Conservation (phyloP, 2,329 filamentous ascomycete genomes). For the Metarhizium anisopliae region DNA sequence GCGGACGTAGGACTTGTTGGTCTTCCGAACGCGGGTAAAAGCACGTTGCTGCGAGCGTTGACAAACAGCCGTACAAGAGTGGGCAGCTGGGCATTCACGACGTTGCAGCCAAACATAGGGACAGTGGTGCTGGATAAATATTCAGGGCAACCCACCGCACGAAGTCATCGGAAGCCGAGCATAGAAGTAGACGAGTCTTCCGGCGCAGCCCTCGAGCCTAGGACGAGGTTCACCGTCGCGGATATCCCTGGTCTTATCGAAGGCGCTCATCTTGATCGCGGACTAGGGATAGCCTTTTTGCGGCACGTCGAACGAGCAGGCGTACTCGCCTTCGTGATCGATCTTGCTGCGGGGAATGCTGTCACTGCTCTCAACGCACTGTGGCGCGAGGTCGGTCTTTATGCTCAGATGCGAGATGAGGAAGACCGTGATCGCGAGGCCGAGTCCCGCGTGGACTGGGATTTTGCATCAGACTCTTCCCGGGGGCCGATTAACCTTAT, state of each 20-base stretch:
- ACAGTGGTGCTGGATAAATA: conserved; percentile 89
- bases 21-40: conserved; percentile 92
- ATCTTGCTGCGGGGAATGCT: conserved; percentile 72
- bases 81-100: conserved; percentile 95
- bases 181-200: background rate
- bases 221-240: conserved; percentile 83
- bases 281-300: conserved; percentile 83
- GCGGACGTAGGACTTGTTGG: conserved; percentile 93
- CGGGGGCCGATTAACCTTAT: conserved; percentile 17
- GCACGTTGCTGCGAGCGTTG: conserved; percentile 77
- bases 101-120: conserved; percentile 87
- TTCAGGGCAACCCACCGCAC: conserved; percentile 57
- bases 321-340: conserved; percentile 88
- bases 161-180: conserved; percentile 18
- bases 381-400: conserved; percentile 85
- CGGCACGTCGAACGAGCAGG: conserved; percentile 90
- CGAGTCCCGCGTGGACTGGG: conserved; percentile 46
- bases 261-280: conserved; percentile 84
- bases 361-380: conserved; percentile 69
- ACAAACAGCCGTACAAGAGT: conserved; percentile 84
- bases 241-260: conserved; percentile 93
- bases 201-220: conserved; percentile 40
- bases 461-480: conserved; percentile 39
- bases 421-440: conserved; percentile 58
- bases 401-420: conserved; percentile 70